phyloP scores from a whole-genome alignment of 2,329 filamentous ascomycete species.

The Sporothrix mexicana region DNA sequence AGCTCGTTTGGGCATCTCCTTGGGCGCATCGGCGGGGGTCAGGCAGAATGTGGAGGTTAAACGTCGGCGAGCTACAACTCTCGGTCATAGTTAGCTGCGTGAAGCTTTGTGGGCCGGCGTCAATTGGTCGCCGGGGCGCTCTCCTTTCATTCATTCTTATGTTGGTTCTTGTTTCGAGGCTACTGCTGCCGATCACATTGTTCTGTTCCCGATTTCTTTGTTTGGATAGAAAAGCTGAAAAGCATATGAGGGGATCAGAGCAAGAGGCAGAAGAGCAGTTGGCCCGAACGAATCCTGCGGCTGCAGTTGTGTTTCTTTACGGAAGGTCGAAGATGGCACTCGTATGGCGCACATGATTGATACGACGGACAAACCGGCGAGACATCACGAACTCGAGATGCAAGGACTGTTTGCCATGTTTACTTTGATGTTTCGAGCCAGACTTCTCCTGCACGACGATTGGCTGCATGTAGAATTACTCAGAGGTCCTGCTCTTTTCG shows the following conservation, averaged over 20 bases:
- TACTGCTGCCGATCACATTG: neutral
- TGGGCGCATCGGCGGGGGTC: neutral
- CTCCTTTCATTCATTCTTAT: too few relatives aligned
- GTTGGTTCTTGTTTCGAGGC: neutral
- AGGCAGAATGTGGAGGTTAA: neutral
- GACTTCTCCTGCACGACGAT: neutral
- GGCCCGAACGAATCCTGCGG: neutral
- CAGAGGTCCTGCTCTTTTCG: slow-evolving; percentile 2
- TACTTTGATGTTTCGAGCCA: neutral
- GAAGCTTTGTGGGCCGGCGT: too few relatives aligned
- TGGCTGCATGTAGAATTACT: slow-evolving; percentile 11
- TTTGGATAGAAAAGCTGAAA: neutral
- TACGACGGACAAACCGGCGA: neutral
- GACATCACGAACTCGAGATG: neutral
- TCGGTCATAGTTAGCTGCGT: too few relatives aligned
- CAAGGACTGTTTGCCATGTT: neutral
- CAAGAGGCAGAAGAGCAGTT: neutral
- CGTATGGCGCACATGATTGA: neutral
- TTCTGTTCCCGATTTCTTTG: too few relatives aligned
- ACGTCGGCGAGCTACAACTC: neutral
- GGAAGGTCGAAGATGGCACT: neutral
- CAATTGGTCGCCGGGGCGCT: neutral
- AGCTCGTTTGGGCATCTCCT: slow-evolving; percentile 1
- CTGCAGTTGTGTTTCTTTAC: neutral
- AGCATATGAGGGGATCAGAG: neutral